A percentile compares a stretch with the other conserved stretches of the same genome.
Conservation (phyloP, 805 yeast genomes). For the Candida ovalis region DNA sequence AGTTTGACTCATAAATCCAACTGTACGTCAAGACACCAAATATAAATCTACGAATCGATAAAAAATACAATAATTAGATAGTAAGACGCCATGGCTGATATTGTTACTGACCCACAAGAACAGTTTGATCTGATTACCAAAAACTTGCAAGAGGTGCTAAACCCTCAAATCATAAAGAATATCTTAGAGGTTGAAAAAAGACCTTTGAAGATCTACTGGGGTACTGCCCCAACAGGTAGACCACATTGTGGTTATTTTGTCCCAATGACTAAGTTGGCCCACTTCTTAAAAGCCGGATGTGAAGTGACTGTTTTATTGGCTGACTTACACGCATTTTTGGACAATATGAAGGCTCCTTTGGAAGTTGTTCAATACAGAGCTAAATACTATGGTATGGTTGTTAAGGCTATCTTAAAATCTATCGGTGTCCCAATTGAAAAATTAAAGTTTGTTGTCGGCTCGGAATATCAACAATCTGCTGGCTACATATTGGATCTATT, state of each 20-base stretch:
- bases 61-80: too few species aligned
- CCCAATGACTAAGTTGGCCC: constrained; percentile 95
- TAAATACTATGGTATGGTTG: constrained; percentile 76
- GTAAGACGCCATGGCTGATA: constrained; percentile 19
- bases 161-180: constrained; percentile 81
- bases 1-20: neutral
- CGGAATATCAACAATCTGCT: constrained; percentile 77
- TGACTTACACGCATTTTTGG: constrained; percentile 93
- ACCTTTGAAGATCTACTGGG: constrained; percentile 91
- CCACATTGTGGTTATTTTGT: constrained; percentile 99
- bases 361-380: constrained; percentile 90
- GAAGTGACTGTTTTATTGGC: constrained; percentile 90
- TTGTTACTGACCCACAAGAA: constrained; percentile 48
- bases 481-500: constrained; percentile 88
- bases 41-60: too few species aligned
- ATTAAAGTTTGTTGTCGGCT: constrained; percentile 79
- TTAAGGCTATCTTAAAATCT: constrained; percentile 80
- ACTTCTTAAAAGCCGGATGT: constrained; percentile 93
- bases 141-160: constrained; percentile 87
- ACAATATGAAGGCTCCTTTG: constrained; percentile 96
- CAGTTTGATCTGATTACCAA: constrained; percentile 75
- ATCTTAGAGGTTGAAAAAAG: constrained; percentile 77
- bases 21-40: too few species aligned
- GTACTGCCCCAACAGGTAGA: constrained; percentile 98
- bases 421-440: constrained; percentile 91